Base-by-base conservation (phyloP, 345 rosid genomes). In the Tarenaya hassleriana region DNA sequence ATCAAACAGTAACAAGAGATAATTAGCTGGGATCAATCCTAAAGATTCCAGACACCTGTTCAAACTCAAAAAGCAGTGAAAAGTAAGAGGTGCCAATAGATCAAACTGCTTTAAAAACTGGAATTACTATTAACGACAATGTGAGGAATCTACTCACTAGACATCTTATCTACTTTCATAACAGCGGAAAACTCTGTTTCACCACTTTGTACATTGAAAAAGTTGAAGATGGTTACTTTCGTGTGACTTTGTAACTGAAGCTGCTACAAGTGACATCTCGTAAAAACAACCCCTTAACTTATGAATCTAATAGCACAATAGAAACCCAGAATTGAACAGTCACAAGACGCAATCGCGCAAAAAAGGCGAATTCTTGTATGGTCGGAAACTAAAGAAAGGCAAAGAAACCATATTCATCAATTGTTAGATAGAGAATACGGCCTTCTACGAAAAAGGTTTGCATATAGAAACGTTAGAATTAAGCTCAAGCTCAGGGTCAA, bases 121-220 rank as follows among this genome's bases (percentile, higher is more conserved):
- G 38, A 58, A 31, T 39, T 7, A 52, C 70, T 52, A 59, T 58
- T 50, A 12, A 8, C 9, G 27, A 52, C 43, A 18, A n/a, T 38
- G 45, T 19, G 52, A 58, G 40, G 64, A 59, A 66, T 66, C 64
- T 39, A 58, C 58, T 52, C 60, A 52, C 50, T 12, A 40, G 19
- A 66, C 33, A 39, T 19, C 37, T 18, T 29, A 44, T 51, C 50
- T 51, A 44, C 20, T 44, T 58, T 41, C 18, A 42, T 15, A 56
- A 42, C 32, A 50, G 27, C 5, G 1, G 42, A 57, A 47, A 53
- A 27, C 52, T 38, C 37, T 47, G 51, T 51, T 29, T 50, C 41
- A n/a, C 32, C 47, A 5, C 48, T 57, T 64, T 49, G 41, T 14
- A 42, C n/a, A 56, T 47, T 33, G 18, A 17, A 63, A 24, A 55